Evolutionary conservation across 1,284 basidiomycete species (phyloP).

Genomic region (Moesziomyces globuligerus): DNA sequence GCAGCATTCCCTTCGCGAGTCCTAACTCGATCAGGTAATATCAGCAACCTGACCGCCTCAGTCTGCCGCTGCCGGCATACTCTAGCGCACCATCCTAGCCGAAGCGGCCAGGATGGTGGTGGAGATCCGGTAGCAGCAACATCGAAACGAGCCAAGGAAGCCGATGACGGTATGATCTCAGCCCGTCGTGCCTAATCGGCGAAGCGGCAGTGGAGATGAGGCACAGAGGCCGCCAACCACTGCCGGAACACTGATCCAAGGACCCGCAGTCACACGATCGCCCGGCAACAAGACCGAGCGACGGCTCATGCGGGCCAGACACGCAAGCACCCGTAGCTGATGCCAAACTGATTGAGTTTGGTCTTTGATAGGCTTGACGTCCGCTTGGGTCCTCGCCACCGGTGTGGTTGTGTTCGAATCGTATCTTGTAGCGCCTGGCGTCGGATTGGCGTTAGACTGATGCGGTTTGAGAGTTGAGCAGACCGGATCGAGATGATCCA

Average conservation of each 20-base stretch:
- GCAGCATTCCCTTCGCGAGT: slow-evolving; percentile 68
- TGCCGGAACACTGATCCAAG: slow-evolving; percentile 14
- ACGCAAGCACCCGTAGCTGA: slow-evolving; percentile 65
- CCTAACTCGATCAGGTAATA: slow-evolving; percentile 67
- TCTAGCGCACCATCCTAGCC: background rate
- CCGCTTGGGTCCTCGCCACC: slow-evolving; percentile 19
- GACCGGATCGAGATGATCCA: background rate
- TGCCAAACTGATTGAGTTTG: slow-evolving; percentile 52
- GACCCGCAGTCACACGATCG: slow-evolving; percentile 9
- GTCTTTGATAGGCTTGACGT: slow-evolving; percentile 38
- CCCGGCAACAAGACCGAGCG: slow-evolving; percentile 2
- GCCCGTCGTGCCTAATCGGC: slow-evolving; percentile 39
- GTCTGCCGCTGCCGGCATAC: background rate
- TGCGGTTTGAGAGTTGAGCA: background rate
- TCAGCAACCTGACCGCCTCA: slow-evolving; percentile 22
- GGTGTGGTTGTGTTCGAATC: background rate
- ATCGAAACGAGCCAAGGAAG: slow-evolving; percentile 13
- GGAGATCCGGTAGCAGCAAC: background rate
- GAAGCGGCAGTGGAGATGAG: background rate
- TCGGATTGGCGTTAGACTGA: no score
- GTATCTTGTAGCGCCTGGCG: background rate
- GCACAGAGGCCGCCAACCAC: background rate
- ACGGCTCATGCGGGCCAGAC: slow-evolving; percentile 19
- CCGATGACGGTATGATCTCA: slow-evolving; percentile 60
- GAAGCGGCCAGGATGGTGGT: background rate